Evolutionary conservation across 441 rosid genomes (phyloP), one percentile per base, ranked within the genome.

Genomic region (Populus tomentosa): DNA sequence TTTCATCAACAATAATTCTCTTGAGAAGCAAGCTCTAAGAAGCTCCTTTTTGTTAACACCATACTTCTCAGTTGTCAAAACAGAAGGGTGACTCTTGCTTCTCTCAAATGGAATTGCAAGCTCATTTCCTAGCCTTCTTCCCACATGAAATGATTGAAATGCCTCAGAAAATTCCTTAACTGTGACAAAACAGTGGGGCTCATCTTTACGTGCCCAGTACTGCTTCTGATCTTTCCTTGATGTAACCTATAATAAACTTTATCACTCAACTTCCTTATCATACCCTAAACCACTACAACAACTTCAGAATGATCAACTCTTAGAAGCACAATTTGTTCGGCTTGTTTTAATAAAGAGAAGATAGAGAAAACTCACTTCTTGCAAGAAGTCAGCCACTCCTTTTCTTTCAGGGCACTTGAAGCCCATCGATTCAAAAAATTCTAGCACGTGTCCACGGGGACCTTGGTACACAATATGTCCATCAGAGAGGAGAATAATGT

Each of bases 181-280:
- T 21, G 88, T 84, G 26, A 94, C 76, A 73, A 88, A 94, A 71
- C 87, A 80, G 72, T 94, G 91, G 56, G 91, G 90, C 59, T 81
- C 79, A 63, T 89, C 87, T 75, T 76, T 81, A 56, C 71, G 61
- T 16, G 79, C 74, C 97, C 97, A 94, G 70, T 94, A 92, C 76
- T 94, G 98, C 86, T 82, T 82, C 67, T 94, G 97, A 81, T 92
- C 98, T 82, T 92, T 94, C 87, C 74, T 85, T 46, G 98, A 94
- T 24, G 97, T 92, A 80, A 94, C 94, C 98, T 94, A 84, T 28
- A 83, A 74, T 10, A 23, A 23, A 33, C 18, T 13, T 4, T 14
- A 46, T 46, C 18, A 46, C 16, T 46, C 6, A 1, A 46, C 18
- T 46, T 26, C 40, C 65, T 28, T 24, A 18, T 33, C 16, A 50